phyloP scores from a whole-genome alignment of 768 basidiomycete genomes.

The Suillus subaureus region DNA sequence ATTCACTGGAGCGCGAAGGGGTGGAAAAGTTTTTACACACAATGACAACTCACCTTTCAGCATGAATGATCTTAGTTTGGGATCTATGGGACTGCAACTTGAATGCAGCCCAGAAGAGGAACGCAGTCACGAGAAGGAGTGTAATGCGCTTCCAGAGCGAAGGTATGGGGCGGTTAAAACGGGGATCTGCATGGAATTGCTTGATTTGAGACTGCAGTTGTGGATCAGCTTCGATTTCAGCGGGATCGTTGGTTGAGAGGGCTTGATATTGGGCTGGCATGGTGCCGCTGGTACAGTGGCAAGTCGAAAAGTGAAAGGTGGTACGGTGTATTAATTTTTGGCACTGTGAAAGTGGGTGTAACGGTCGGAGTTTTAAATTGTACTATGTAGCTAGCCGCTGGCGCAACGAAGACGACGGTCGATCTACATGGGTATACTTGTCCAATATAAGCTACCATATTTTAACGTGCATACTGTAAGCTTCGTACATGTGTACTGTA shows the following conservation, averaged over 20 bases:
- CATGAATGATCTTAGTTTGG: conserved; percentile 56
- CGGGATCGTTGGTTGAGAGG: conserved; percentile 1
- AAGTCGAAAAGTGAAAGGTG: not conserved
- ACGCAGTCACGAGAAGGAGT: conserved; percentile 42
- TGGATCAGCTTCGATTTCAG: not conserved
- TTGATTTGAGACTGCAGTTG: conserved; percentile 6
- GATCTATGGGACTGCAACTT: conserved; percentile 29
- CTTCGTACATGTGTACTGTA: not conserved
- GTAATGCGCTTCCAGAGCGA: conserved; percentile 49
- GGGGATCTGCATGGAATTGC: conserved; percentile 24
- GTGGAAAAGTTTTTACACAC: not conserved
- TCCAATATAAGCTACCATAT: not conserved
- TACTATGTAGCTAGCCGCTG: not conserved
- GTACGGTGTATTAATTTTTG: not conserved
- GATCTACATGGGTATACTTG: too few relatives aligned
- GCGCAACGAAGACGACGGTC: too few relatives aligned
- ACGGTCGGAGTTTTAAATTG: conserved; percentile 1
- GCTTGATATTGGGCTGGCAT: conserved; percentile 2
- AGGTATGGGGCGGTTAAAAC: conserved; percentile 42
- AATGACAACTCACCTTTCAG: conserved; percentile 53
- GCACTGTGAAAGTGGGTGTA: not conserved
- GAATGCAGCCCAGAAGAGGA: conserved; percentile 49
- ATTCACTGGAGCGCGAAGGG: not conserved
- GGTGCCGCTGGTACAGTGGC: not conserved
- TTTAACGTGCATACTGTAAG: not conserved